Base-by-base conservation (phyloP, 2,329 filamentous ascomycete species). In the Shiraia bambusicola region DNA sequence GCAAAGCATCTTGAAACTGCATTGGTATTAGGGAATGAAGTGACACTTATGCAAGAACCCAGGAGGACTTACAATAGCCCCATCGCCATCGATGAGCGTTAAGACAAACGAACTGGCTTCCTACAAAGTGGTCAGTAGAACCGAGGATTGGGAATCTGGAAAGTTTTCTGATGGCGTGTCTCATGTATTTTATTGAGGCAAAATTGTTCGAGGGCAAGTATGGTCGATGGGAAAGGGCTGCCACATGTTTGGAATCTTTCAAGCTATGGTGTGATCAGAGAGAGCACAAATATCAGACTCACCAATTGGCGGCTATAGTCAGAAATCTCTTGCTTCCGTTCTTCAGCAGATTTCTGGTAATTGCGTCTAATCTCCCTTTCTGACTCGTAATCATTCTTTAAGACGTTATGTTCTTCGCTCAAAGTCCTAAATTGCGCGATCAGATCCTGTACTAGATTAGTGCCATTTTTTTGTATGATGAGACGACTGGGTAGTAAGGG, bases 51-150 rank as follows among this genome's bases (percentile, higher is more conserved):
- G 29, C 11, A 10, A 25, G 24, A 28, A 10, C 9, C 14, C 32
- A 29, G 17, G 22, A 13, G n/a, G 2, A 63, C 67, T 58, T 56
- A 72, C 71, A 37, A 73, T 64, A 49, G 71, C 72, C 16, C 73
- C 73, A 58, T 76, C 74, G n/a, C 74, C 74, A 57, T 76, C 74
- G 33, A 76, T 71, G 33, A 76, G 55, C 28, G 66, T 71, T 54
- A 75, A 54, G 10, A 72, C 70, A 44, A 76, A 76, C 13, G 72
- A 68, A 46, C 64, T 72, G 7, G 52, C 45, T 28, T 69, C 61
- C 63, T 67, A 36, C 14, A 30, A 24, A 11, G 22, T 13, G 2
- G 26, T 52, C 17, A 53, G 46, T 28, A 47, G 6, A 17, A 9
- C 9, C n/a, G n/a, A n/a, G 6, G 17, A 35, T 44, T 38, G 37